Evolutionary conservation across 176 grass and related monocot genomes (phyloP), one percentile per base, ranked within the genome.

Genomic region (Coix lacrymajobi): DNA sequence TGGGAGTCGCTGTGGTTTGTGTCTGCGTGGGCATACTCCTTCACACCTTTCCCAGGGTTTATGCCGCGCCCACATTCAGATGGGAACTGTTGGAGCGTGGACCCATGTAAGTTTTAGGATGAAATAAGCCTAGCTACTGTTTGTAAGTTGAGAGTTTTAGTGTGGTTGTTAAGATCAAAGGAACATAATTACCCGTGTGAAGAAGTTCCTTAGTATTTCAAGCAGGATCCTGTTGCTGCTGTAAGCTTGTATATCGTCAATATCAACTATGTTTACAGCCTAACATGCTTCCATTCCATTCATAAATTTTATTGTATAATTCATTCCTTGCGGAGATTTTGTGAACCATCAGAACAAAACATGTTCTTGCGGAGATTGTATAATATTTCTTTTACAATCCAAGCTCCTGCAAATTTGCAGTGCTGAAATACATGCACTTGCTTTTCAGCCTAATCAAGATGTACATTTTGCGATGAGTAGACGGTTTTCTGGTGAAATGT

Each of bases 1-100:
- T 99, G 74, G 96, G 96, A 1, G 89, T 99, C 0, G 96, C 96
- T 0, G 93, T 89, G 15, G 84, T 99, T 8, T 99, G 96, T 54
- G 91, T 96, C 7, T 99, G 96, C 69, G 91, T 99, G 1, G 93
- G 93, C 6, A 78, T 96, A 76, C 82, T 96, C 46, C 88, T 96
- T 63, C 92, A 99, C 36, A 90, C 93, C 31, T 74, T 87, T 3
- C 93, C 96, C 2, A 88, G 83, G 81, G 96, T 99, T 79, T 92
- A 91, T 38, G 92, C 79, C 2, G 91, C 89, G 0, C 96, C 89
- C 0, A 90, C 89, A 1, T 99, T 99, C 74, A 92, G 96, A 78
- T 99, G 96, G 96, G 96, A 99, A 33, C 31, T 94, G 83, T 38
- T 99, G 83, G 89, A 87, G 68, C 90, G 83, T 64, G 90, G 93